A percentile compares a stretch with the other conserved stretches of the same genome.
These are phyloP conservation scores for Choiromyces venosus DNA, from an alignment of 495 filamentous ascomycete species.

Conservation along the genomic window DNA sequence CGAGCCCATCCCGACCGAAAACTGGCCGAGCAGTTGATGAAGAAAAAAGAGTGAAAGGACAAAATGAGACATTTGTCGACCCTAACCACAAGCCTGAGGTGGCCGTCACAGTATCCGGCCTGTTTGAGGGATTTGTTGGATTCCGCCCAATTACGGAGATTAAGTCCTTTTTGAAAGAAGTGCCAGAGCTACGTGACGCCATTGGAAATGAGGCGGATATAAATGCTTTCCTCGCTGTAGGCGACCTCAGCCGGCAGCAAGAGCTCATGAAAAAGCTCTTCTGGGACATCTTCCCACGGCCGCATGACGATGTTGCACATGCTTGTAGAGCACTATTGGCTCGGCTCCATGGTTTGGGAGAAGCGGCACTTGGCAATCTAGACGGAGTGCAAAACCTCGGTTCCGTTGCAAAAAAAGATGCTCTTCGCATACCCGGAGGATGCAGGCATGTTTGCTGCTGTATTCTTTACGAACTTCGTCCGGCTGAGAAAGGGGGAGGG, in stretches of 20 bases:
- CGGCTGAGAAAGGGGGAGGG: conserved; percentile 60
- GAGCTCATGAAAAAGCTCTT: conserved; percentile 56
- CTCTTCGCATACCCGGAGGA: conserved; percentile 50
- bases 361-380: conserved; percentile 51
- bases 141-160: conserved; percentile 65
- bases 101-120: conserved; percentile 62
- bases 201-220: conserved; percentile 50
- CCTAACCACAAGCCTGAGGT: conserved; percentile 81
- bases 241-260: conserved; percentile 23
- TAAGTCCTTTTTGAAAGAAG: conserved; percentile 52
- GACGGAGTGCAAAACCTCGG: conserved; percentile 56
- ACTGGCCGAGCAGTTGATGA: conserved; percentile 59
- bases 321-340: conserved; percentile 46
- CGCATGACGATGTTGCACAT: conserved; percentile 49
- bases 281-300: conserved; percentile 52
- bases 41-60: conserved; percentile 45
- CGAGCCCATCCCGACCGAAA: conserved; percentile 71
- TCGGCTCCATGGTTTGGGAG: conserved; percentile 49
- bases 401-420: conserved; percentile 61
- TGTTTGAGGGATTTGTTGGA: conserved; percentile 71
- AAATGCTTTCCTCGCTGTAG: conserved; percentile 50
- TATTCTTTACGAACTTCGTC: conserved; percentile 70
- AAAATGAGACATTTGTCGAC: conserved; percentile 57
- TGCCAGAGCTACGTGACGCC: conserved; percentile 47
- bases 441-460: conserved; percentile 58